Conservation (phyloP, 306 rosid species). For the Dryas drummondii region DNA sequence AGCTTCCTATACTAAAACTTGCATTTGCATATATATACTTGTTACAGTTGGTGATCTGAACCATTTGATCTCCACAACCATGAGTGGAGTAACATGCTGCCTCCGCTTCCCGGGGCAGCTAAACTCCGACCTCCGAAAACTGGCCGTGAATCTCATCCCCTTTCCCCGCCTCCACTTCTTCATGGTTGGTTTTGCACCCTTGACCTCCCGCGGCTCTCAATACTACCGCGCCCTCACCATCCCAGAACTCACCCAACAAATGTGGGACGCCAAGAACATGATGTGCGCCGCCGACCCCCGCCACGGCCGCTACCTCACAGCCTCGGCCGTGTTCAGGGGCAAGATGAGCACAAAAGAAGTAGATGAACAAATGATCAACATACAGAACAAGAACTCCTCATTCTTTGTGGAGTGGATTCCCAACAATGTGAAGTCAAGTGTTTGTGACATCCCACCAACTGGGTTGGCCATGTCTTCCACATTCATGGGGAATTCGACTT, state of each 20-base stretch:
- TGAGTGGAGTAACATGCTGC: constrained; percentile 95
- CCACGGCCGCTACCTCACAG: constrained; percentile 80
- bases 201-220: constrained; percentile 77
- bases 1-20: neutral
- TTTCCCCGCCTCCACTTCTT: constrained; percentile 85
- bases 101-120: constrained; percentile 90
- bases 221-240: constrained; percentile 71
- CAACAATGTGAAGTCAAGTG: constrained; percentile 85
- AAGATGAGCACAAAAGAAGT: constrained; percentile 94
- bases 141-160: constrained; percentile 76
- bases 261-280: constrained; percentile 90
- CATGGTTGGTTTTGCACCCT: constrained; percentile 89
- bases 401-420: constrained; percentile 92
- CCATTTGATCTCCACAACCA: constrained; percentile 89
- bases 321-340: constrained; percentile 86
- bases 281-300: constrained; percentile 92
- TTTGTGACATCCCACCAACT: constrained; percentile 80
- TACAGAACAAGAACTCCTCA: constrained; percentile 86
- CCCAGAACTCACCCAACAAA: constrained; percentile 89
- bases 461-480: constrained; percentile 82
- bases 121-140: constrained; percentile 82
- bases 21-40: constrained; percentile 1
- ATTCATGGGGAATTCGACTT: constrained; percentile 84
- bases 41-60: constrained; percentile 81
- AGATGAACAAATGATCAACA: constrained; percentile 78